phyloP scores from a whole-genome alignment of 345 rosid genomes.

The Theobroma cacao region DNA sequence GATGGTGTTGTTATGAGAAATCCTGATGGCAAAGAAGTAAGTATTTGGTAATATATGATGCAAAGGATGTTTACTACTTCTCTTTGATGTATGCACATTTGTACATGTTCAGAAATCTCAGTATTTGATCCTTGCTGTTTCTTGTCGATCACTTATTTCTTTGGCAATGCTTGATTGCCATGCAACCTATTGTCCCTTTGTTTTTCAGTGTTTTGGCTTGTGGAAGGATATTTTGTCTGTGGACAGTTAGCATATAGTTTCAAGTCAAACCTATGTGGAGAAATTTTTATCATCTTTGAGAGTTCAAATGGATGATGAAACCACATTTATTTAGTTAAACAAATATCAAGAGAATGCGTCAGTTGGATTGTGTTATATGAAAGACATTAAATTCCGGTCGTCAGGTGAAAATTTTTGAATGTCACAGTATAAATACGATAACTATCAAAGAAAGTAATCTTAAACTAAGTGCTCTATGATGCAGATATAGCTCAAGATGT shows the following conservation, averaged over 20 bases:
- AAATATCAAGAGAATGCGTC: background rate
- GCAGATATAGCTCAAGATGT: background rate
- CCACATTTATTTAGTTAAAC: background rate
- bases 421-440: background rate
- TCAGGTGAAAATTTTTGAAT: background rate
- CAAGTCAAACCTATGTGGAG: background rate
- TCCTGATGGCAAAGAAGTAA: conserved; percentile 96
- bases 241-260: background rate
- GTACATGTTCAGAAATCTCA: conserved; percentile 88
- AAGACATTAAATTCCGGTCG: background rate
- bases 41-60: conserved; percentile 18
- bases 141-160: background rate
- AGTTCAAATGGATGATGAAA: conserved; percentile 5
- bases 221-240: background rate
- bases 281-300: background rate
- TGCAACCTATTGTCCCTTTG: background rate
- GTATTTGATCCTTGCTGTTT: conserved; percentile 56
- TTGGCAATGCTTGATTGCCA: background rate
- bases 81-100: conserved; percentile 14
- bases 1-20: conserved; percentile 99
- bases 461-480: background rate
- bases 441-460: background rate
- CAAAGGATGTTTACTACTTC: background rate
- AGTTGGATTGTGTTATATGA: background rate
- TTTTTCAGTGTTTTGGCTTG: background rate